Base-by-base conservation (phyloP, 1,139 yeast genomes). In the Pichia kudriavzevii region DNA sequence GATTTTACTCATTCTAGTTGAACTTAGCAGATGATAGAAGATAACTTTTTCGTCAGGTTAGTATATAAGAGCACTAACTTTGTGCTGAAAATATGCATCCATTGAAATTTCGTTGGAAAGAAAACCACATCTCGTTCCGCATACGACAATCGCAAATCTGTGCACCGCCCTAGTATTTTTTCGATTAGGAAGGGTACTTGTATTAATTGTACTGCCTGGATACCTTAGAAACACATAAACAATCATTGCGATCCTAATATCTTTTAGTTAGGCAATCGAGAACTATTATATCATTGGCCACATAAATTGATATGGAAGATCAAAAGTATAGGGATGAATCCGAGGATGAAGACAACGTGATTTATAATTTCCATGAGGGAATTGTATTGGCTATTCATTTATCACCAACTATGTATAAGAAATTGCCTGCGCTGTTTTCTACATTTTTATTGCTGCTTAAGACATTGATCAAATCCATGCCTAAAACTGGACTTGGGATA, bases 291-390 rank as follows among this genome's bases (percentile, higher is more conserved):
- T 11, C 22, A 20, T 20, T 20, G 22, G 22, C 22, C 22, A 20
- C 11, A 20, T 8, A 20, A 20, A 8, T 20, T 11, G 11, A 8
- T 20, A 8, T 8, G 22, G n/a, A n/a, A n/a, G n/a, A n/a, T n/a
- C n/a, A n/a, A n/a, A 34, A 30, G 32, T 28, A 35, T 13, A 25
- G 17, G 7, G 21, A 19, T 10, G 36, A 26, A 4, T 31, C 31
- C 7, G 37, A 32, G 8, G 35, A 30, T 13, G 34, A 30, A 5
- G 37, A 54, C 41, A n/a, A n/a, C n/a, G n/a, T n/a, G n/a, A n/a
- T n/a, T n/a, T n/a, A n/a, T n/a, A n/a, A n/a, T n/a, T n/a, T 74
- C 26, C 73, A 71, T 41, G 85, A 79, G 49, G 87, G 81, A 1
- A 69, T 79, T 13, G 58, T 70, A 20, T 76, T 79, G 47, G 67